Conservation (phyloP, 176 grass and related monocot species). For the Zea luxurians region DNA sequence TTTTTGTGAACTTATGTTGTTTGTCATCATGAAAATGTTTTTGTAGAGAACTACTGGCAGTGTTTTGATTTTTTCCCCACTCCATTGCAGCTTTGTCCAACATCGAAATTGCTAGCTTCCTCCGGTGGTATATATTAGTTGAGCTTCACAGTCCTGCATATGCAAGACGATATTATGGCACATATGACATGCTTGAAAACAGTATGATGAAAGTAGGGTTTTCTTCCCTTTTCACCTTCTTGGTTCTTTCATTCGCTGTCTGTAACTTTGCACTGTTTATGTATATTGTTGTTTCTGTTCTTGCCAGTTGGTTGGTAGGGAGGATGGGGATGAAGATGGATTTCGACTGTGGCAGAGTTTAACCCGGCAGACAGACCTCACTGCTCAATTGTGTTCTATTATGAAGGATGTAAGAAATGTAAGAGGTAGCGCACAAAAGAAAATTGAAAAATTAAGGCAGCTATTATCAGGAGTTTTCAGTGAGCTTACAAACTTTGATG, state of each 20-base stretch:
- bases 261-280: constrained; percentile 17
- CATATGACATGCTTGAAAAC: constrained; percentile 94
- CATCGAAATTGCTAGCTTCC: constrained; percentile 97
- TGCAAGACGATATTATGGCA: constrained; percentile 80
- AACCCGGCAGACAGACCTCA: constrained; percentile 71
- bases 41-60: background rate
- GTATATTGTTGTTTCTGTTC: constrained; percentile 7
- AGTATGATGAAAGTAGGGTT: constrained; percentile 78
- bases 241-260: background rate
- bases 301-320: constrained; percentile 63
- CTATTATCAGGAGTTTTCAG: constrained; percentile 74
- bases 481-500: constrained; percentile 92
- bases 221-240: constrained; percentile 30
- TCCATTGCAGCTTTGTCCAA: constrained; percentile 81
- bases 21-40: background rate
- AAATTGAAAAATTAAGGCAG: constrained; percentile 82
- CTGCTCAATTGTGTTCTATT: constrained; percentile 82
- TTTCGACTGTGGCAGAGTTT: constrained; percentile 93
- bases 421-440: constrained; percentile 77
- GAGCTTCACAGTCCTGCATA: constrained; percentile 79
- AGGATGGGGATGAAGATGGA: constrained; percentile 81
- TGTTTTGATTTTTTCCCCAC: background rate
- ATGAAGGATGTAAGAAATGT: constrained; percentile 89
- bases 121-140: constrained; percentile 93
- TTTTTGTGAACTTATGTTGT: constrained; percentile 4